Conservation (phyloP, 2,329 filamentous ascomycete genomes). For the Colletotrichum cereale region DNA sequence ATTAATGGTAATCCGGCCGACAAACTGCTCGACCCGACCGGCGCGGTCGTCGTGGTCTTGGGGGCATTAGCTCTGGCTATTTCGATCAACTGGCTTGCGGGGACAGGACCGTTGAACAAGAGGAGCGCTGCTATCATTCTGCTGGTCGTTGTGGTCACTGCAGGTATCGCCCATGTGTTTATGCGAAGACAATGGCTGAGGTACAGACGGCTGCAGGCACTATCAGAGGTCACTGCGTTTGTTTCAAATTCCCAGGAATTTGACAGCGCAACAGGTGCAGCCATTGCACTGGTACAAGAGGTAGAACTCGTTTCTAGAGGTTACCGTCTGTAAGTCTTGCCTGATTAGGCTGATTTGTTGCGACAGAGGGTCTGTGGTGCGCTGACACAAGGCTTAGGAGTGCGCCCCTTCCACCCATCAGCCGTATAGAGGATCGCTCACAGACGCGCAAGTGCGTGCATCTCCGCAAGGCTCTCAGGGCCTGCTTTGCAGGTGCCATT, state of each 20-base stretch:
- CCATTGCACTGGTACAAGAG: conserved; percentile 87
- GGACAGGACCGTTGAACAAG: conserved; percentile 66
- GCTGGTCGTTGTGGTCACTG: conserved; percentile 64
- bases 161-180: conserved; percentile 76
- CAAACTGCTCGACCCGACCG: conserved; percentile 54
- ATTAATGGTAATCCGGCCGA: conserved; percentile 47
- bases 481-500: conserved; percentile 77
- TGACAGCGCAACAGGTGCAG: conserved; percentile 81
- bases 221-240: conserved; percentile 76
- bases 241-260: conserved; percentile 83
- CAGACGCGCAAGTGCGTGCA: conserved; percentile 84
- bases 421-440: conserved; percentile 85
- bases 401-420: conserved; percentile 91
- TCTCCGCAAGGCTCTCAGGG: conserved; percentile 80
- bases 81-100: conserved; percentile 77
- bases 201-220: conserved; percentile 79
- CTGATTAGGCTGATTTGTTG: background rate
- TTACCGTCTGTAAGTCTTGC: conserved; percentile 78
- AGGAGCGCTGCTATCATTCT: conserved; percentile 63
- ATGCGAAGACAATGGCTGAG: conserved; percentile 85
- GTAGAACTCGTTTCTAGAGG: conserved; percentile 95
- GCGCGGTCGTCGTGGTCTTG: conserved; percentile 66
- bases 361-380: conserved; percentile 1
- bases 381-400: conserved; percentile 67
- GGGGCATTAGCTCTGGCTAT: conserved; percentile 78